Evolutionary conservation across 2,329 filamentous ascomycete species (phyloP), one percentile per base, ranked within the genome.

Genomic region (Diaporthe citrichinensis): DNA sequence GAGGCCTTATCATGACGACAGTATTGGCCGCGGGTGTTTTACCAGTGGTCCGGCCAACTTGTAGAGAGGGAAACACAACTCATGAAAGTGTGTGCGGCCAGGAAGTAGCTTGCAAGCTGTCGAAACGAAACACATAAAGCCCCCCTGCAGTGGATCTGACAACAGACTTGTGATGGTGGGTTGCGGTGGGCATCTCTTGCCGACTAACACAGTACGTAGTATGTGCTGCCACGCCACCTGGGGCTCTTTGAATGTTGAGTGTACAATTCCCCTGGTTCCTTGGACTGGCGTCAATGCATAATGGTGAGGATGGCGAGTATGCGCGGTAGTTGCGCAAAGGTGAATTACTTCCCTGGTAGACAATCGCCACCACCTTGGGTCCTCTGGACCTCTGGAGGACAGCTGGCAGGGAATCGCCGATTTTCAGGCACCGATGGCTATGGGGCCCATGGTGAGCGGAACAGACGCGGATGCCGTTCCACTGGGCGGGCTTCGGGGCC

Each of bases 141-240:
- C 71, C 57, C 41, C 71, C 65, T 69, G 65, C 65, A 69, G 65
- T 51, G 74, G 61, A 69, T 61, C 55, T 62, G 75, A 72, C 58
- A 55, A 51, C 34, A 20, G 65, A 28, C 31, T 20, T 15, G 23
- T 31, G 65, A 41, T 69, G 65, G 46, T 68, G 65, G 65, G 62
- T 68, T 53, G 46, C 28, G 62, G 31, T 53, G 44, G 62, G 36
- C 31, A 53, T 53, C 44, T 53, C n/a, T 41, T 53, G 61, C 41
- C 25, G 61, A n/a, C 57, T 4, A 25, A 23, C 36, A 39, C 10
- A 39, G 36, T 39, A 61, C 34, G 36, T 23, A 39, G 36, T 39
- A 10, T 36, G 15, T 39, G 57, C 14, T 46, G 65, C 46, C 31
- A 46, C 61, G 46, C 46, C 36, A 68, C 51, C n/a, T 53, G 46